Conservation (phyloP, 1,284 basidiomycete species). For the Cutaneotrichosporon cutaneum region DNA sequence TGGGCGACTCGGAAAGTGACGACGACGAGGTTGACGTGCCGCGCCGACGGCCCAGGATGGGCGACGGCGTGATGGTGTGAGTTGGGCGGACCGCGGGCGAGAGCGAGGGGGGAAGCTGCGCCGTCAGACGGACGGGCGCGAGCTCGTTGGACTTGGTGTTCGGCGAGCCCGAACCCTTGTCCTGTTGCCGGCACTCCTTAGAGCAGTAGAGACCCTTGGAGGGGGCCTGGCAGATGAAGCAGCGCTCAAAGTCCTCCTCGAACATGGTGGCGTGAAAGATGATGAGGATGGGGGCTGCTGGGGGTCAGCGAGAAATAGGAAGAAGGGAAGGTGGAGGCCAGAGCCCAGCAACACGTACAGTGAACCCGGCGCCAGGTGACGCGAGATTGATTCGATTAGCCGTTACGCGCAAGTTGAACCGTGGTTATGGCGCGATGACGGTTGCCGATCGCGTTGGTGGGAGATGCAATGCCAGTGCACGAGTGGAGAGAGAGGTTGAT, state of each 20-base stretch:
- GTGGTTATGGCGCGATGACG: neutral
- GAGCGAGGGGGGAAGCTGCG: constrained; percentile 40
- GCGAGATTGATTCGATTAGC: neutral
- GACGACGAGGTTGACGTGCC: constrained; percentile 37
- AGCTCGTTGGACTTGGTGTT: constrained; percentile 22
- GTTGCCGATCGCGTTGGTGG: neutral
- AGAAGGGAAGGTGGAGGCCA: neutral
- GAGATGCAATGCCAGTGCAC: neutral
- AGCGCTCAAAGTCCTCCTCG: constrained; percentile 48
- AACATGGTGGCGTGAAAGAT: constrained; percentile 34
- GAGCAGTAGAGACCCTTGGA: constrained; percentile 51
- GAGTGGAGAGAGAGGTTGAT: neutral
- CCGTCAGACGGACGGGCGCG: constrained; percentile 37
- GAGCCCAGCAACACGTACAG: neutral
- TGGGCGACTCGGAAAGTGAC: constrained; percentile 44
- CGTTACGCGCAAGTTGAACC: neutral
- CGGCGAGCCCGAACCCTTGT: constrained; percentile 40
- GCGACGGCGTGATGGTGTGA: constrained; percentile 35
- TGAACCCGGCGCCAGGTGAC: constrained; percentile 2
- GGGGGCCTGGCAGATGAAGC: constrained; percentile 48
- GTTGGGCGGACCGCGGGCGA: constrained; percentile 40
- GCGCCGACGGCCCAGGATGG: constrained; percentile 30
- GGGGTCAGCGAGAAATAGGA: neutral
- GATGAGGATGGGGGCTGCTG: neutral
- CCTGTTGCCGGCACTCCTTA: constrained; percentile 41